Evolutionary conservation across 2,329 filamentous ascomycete species (phyloP).

Genomic region (Chaetomium sp.): DNA sequence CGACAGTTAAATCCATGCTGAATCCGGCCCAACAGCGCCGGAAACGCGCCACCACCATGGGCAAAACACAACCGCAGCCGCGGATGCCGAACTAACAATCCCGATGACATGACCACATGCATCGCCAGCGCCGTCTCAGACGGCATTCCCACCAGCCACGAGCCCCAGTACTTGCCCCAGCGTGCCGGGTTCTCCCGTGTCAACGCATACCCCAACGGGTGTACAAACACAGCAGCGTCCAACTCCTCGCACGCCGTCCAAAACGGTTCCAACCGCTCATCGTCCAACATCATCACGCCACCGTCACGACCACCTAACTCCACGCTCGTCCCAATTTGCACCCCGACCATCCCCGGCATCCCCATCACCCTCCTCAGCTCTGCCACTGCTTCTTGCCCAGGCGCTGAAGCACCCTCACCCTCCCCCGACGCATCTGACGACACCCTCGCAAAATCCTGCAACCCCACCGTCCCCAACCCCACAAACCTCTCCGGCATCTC

Average conservation of each 20-base stretch:
- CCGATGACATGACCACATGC: slow-evolving; percentile 28
- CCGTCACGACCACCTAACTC: slow-evolving; percentile 17
- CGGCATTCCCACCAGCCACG: slow-evolving; percentile 33
- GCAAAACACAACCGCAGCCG: slow-evolving; percentile 30
- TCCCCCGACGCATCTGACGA: too few relatives aligned
- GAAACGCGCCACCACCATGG: slow-evolving; percentile 32
- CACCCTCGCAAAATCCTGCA: slow-evolving; percentile 25
- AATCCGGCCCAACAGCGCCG: slow-evolving; percentile 30
- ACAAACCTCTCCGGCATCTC: slow-evolving; percentile 27
- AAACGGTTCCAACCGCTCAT: slow-evolving; percentile 26
- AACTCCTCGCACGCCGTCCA: slow-evolving; percentile 30
- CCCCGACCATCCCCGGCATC: slow-evolving; percentile 25
- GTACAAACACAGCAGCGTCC: slow-evolving; percentile 30
- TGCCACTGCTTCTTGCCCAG: slow-evolving; percentile 24
- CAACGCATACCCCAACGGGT: slow-evolving; percentile 31
- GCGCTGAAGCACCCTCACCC: too few relatives aligned
- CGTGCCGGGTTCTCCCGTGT: slow-evolving; percentile 28
- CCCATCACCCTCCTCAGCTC: slow-evolving; percentile 26
- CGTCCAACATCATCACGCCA: slow-evolving; percentile 27
- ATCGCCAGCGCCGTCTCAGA: slow-evolving; percentile 32
- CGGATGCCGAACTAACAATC: slow-evolving; percentile 28
- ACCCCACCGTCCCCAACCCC: slow-evolving; percentile 29
- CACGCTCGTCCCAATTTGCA: slow-evolving; percentile 31
- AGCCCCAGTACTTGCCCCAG: slow-evolving; percentile 30
- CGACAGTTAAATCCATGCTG: slow-evolving; percentile 32